Percentiles rank a stretch among this genome's conserved stretches.
Evolutionary conservation across 2,329 filamentous ascomycete genomes (phyloP).

Genomic region (Stagonosporopsis cucurbitacearum): DNA sequence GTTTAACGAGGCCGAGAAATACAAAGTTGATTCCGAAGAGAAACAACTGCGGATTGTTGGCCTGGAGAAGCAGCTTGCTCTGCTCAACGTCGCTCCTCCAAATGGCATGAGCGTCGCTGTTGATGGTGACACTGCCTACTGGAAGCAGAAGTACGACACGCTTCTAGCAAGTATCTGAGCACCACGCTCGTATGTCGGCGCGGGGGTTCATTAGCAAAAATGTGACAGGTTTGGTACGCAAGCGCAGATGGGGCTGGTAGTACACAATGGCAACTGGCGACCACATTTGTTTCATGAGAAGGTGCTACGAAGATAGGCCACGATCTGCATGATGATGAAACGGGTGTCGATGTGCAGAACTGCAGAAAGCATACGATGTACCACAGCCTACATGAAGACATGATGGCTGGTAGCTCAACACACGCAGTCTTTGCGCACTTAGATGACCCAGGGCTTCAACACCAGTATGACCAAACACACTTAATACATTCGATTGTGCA

Average conservation of each 20-base stretch:
- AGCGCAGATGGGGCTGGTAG: background rate
- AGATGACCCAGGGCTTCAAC: background rate
- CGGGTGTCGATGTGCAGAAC: background rate
- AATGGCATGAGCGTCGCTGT: conserved; percentile 15
- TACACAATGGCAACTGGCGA: background rate
- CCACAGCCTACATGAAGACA: background rate
- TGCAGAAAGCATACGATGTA: background rate
- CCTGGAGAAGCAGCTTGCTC: conserved; percentile 27
- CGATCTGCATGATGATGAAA: background rate
- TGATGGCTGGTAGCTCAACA: too few relatives aligned
- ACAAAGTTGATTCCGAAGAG: conserved; percentile 19
- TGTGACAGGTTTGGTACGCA: background rate
- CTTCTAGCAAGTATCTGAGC: conserved; percentile 25
- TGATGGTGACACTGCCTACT: conserved; percentile 24
- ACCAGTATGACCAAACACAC: background rate
- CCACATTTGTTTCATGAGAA: background rate
- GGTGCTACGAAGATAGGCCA: background rate
- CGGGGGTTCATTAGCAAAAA: background rate
- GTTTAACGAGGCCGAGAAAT: conserved; percentile 30
- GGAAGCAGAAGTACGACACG: conserved; percentile 36
- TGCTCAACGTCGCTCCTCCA: conserved; percentile 18
- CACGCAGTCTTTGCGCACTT: too few relatives aligned
- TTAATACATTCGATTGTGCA: background rate
- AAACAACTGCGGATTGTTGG: conserved; percentile 26
- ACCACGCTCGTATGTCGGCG: too few relatives aligned